Conservation (phyloP, 352 stramenopile species). For the Plasmopara muralis region DNA sequence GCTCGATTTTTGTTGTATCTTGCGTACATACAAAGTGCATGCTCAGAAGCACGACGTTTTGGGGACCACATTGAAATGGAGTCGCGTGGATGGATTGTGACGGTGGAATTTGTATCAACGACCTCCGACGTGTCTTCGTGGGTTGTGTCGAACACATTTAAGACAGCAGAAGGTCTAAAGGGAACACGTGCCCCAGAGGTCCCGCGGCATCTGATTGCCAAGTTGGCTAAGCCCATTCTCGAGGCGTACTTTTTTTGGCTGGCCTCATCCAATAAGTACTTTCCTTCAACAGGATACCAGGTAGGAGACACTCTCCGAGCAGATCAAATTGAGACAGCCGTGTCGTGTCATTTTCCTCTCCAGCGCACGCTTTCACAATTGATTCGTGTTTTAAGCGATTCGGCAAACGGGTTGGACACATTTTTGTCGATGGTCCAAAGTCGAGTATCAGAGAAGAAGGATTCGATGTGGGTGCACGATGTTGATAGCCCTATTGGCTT, state of each 20-base stretch:
- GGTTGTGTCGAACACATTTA: constrained; percentile 77
- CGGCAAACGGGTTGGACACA: constrained; percentile 39
- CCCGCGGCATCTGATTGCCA: constrained; percentile 34
- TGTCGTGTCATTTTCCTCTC: constrained; percentile 78
- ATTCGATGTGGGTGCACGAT: constrained; percentile 56
- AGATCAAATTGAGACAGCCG: constrained; percentile 51
- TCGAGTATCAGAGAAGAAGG: constrained; percentile 14
- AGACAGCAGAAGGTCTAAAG: constrained; percentile 26
- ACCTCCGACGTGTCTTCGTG: constrained; percentile 73
- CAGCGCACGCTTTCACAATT: constrained; percentile 72
- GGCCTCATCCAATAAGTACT: constrained; percentile 67
- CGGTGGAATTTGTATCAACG: constrained; percentile 79
- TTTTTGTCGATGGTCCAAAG: constrained; percentile 51
- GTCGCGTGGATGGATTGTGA: constrained; percentile 74
- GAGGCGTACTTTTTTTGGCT: constrained; percentile 82
- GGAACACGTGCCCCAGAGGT: constrained; percentile 17
- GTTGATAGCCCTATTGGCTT: constrained; percentile 55
- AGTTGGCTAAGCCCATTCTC: constrained; percentile 56
- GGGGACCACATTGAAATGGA: constrained; percentile 75
- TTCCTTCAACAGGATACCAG: constrained; percentile 51
- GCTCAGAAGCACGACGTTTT: constrained; percentile 49
- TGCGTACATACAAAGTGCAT: constrained; percentile 69
- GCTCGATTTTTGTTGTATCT: constrained; percentile 68
- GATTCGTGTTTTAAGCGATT: constrained; percentile 62
- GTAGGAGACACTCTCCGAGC: constrained; percentile 44